Evolutionary conservation across 208 protist species (phyloP).

Genomic region (Trypanosoma congolense): DNA sequence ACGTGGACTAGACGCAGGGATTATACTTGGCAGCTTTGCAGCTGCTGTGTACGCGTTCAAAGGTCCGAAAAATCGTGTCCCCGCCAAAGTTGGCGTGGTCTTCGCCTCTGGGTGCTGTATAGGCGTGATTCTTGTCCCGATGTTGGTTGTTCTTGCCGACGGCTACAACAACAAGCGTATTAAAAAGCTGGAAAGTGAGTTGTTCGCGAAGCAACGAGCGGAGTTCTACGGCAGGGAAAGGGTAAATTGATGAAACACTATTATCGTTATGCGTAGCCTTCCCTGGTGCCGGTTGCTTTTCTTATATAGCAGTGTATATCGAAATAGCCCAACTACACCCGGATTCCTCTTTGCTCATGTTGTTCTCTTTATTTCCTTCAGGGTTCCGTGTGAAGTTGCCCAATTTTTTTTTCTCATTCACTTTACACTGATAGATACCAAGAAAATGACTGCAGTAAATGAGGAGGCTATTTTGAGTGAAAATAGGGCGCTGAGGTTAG

Average conservation of each 20-base stretch:
- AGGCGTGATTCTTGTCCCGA: slow-evolving; percentile 57
- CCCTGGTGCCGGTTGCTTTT: slow-evolving; percentile 13
- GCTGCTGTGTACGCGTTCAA: slow-evolving; percentile 58
- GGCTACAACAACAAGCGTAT: slow-evolving; percentile 68
- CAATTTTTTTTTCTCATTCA: slow-evolving; percentile 8
- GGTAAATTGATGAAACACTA: slow-evolving; percentile 12
- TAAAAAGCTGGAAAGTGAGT: slow-evolving; percentile 62
- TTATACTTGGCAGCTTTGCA: slow-evolving; percentile 70
- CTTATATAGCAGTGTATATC: slow-evolving; percentile 5
- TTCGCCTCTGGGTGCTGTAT: slow-evolving; percentile 69
- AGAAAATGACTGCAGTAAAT: slow-evolving; percentile 3
- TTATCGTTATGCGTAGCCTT: neutral
- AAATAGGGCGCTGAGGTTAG: slow-evolving; percentile 23
- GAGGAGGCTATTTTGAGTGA: slow-evolving; percentile 16
- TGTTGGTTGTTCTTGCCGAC: slow-evolving; percentile 61
- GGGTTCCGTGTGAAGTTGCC: no score
- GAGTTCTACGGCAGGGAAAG: slow-evolving; percentile 45
- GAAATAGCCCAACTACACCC: no score
- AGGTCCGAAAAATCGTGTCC: slow-evolving; percentile 54
- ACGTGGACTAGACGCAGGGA: slow-evolving; percentile 71
- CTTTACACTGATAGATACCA: no score
- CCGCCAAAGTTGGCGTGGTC: slow-evolving; percentile 51
- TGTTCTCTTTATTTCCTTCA: no score
- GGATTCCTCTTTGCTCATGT: no score
- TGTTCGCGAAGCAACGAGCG: slow-evolving; percentile 68